A percentile compares a stretch with the other conserved stretches of the same genome.
phyloP scores from a whole-genome alignment of 2,329 filamentous ascomycete genomes.

The Epichloe baconii region DNA sequence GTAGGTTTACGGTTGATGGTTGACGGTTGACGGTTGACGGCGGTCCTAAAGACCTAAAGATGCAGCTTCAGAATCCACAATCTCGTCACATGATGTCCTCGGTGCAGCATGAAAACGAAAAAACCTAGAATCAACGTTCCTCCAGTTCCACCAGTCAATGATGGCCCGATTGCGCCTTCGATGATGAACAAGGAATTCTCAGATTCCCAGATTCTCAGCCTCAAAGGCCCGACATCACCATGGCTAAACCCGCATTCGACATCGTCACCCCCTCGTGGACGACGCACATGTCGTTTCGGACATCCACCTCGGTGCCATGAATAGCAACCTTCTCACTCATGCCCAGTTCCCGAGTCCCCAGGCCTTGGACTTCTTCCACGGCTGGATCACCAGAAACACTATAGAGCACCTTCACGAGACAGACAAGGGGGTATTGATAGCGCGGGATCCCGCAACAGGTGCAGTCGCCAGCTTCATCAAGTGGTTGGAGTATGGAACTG shows the following conservation, averaged over 20 bases:
- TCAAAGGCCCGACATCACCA: background rate
- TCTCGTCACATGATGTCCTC: background rate
- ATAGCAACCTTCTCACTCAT: constrained; percentile 24
- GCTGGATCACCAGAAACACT: constrained; percentile 19
- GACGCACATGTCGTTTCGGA: constrained; percentile 14
- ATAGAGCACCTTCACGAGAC: constrained; percentile 15
- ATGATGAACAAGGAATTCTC: background rate
- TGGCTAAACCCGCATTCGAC: constrained; percentile 9
- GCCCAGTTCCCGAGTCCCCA: constrained; percentile 25
- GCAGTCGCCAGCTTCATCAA: constrained; percentile 22
- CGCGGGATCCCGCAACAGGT: constrained; percentile 16
- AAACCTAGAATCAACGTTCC: background rate
- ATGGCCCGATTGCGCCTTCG: background rate
- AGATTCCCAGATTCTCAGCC: too few relatives aligned
- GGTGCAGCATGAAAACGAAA: background rate
- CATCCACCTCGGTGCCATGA: constrained; percentile 27
- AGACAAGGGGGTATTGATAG: constrained; percentile 21
- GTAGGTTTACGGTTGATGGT: too few relatives aligned
- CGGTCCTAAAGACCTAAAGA: too few relatives aligned
- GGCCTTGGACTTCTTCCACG: constrained; percentile 16
- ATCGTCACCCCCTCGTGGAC: constrained; percentile 14
- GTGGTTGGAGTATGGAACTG: constrained; percentile 20
- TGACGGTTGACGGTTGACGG: too few relatives aligned
- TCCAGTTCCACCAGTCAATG: background rate
- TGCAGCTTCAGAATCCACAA: background rate